Evolutionary conservation across 2,329 filamentous ascomycete genomes (phyloP).

Genomic region (Paracoccidioides brasiliensis): DNA sequence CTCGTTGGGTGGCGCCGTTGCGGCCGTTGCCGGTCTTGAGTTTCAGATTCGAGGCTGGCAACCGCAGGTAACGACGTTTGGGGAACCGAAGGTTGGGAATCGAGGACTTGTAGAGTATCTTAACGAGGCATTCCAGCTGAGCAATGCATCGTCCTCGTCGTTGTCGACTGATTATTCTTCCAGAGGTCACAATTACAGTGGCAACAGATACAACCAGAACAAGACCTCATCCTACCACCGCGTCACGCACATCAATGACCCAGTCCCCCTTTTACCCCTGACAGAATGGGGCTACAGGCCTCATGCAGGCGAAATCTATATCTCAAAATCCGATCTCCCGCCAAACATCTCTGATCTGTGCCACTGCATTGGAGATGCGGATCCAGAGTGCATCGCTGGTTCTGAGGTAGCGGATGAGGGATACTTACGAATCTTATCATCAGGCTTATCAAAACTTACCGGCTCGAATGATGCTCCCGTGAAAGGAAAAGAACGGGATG

Average conservation of each 20-base stretch:
- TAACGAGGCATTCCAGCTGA: conserved; percentile 37
- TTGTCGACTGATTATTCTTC: background rate
- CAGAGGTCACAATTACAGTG: background rate
- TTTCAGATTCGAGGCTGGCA: conserved; percentile 63
- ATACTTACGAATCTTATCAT: background rate
- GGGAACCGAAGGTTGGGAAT: conserved; percentile 60
- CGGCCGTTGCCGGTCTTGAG: conserved; percentile 74
- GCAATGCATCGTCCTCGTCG: conserved; percentile 5
- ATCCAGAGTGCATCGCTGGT: conserved; percentile 57
- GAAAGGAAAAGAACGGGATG: background rate
- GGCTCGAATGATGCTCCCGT: background rate
- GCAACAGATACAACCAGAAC: conserved; percentile 1
- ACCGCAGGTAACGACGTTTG: conserved; percentile 76
- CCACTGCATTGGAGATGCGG: conserved; percentile 58
- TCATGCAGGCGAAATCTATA: conserved; percentile 81
- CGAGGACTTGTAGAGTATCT: conserved; percentile 40
- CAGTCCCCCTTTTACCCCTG: conserved; percentile 75
- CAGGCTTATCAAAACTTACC: background rate
- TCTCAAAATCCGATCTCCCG: conserved; percentile 56
- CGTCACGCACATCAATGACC: conserved; percentile 76
- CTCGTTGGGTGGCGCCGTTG: conserved; percentile 83
- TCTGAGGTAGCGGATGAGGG: background rate
- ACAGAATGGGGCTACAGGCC: conserved; percentile 76
- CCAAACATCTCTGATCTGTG: conserved; percentile 56
- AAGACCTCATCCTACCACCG: conserved; percentile 47